Evolutionary conservation across 2,329 filamentous ascomycete species (phyloP), one percentile per base, ranked within the genome.

Genomic region (Fusarium subtropicale): DNA sequence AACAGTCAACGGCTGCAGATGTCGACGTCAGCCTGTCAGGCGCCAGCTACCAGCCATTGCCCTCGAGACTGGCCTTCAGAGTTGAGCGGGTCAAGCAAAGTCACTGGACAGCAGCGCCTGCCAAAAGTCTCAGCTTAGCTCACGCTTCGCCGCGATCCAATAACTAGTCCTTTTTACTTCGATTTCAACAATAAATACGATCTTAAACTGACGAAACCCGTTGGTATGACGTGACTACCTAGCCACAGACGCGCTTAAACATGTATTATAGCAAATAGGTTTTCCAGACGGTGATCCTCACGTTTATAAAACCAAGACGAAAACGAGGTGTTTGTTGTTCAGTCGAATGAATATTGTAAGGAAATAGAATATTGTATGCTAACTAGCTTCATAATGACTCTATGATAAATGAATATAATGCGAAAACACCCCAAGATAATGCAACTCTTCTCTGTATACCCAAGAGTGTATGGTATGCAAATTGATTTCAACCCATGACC

Each of bases 91-190:
- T 56, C 68, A 54, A 42, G 56, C 24, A 47, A 58, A 73, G 66
- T 74, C 68, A 74, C 72, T 74, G 70, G 71, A 73, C 58, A 56
- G 26, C 55, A 53, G 57, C 60, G 60, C 60, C 69, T 73, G 70
- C 58, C 60, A 66, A 39, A 57, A 42, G 60, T 71, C 64, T 67
- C 68, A 72, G 62, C 42, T 59, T 64, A 57, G 50, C 51, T 41
- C 41, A 38, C 36, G 38, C 58, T 55, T 50, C 58, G 33, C 55
- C 53, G 55, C 52, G 31, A 48, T 47, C 70, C 33, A 59, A 63
- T 53, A 28, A 44, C 26, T 42, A 30, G 36, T 10, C 33, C 15
- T 45, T 33, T 42, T 33, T 24, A 4, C 13, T 54, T 31, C 12
- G 18, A 33, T 46, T 46, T n/a, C 38, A 20, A 41, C 33, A 7